Percentiles rank a stretch among this genome's conserved stretches.
Conservation (phyloP, 495 filamentous ascomycete genomes). For the Delitschia confertaspora region DNA sequence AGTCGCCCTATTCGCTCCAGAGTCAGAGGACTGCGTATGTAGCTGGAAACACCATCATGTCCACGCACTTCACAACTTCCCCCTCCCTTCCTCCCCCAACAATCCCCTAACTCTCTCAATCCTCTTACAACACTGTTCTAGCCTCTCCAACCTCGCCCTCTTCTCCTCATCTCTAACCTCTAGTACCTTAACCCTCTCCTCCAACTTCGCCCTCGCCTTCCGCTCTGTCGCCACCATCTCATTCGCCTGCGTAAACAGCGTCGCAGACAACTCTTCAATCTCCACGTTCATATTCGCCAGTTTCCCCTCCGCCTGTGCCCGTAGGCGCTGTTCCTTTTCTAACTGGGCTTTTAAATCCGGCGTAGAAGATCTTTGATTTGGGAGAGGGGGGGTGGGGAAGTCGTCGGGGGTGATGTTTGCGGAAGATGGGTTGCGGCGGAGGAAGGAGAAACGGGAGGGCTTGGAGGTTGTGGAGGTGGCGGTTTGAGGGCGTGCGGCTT, state of each 20-base stretch:
- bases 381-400: slow-evolving; percentile 22
- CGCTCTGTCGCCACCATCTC: slow-evolving; percentile 94
- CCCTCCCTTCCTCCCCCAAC: slow-evolving; percentile 40
- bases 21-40: no score
- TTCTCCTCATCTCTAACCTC: slow-evolving; percentile 67
- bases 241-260: slow-evolving; percentile 88
- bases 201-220: slow-evolving; percentile 66
- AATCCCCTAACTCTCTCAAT: slow-evolving; percentile 63
- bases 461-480: slow-evolving; percentile 35
- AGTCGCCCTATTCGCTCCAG: no score
- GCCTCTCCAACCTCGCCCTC: slow-evolving; percentile 65
- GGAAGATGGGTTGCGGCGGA: slow-evolving; percentile 22
- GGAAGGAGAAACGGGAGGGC: slow-evolving; percentile 46
- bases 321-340: slow-evolving; percentile 58
- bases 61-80: no score
- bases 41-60: no score
- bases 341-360: no score
- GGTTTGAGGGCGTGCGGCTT: slow-evolving; percentile 35
- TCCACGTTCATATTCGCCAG: slow-evolving; percentile 64
- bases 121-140: slow-evolving; percentile 33
- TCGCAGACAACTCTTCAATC: slow-evolving; percentile 79
- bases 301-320: slow-evolving; percentile 64
- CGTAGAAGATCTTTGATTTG: slow-evolving; percentile 50
- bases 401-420: slow-evolving; percentile 20
- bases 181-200: slow-evolving; percentile 56